Evolutionary conservation across 495 filamentous ascomycete species (phyloP).

Genomic region (Xylaria telfairii): DNA sequence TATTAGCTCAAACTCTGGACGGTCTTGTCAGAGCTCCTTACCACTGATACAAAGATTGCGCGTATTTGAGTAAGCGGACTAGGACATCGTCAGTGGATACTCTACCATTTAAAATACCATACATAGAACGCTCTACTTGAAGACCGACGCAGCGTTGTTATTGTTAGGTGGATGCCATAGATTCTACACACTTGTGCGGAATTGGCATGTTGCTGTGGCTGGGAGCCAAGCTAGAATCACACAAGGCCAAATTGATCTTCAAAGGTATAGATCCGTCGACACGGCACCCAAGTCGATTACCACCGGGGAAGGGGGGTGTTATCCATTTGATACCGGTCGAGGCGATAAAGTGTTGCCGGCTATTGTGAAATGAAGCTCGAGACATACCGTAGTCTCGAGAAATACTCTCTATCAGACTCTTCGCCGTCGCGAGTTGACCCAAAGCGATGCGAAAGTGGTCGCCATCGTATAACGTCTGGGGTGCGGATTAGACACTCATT

Average conservation of each 20-base stretch:
- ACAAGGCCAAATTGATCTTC: background rate
- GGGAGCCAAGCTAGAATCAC: background rate
- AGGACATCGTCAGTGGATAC: background rate
- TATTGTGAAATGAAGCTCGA: background rate
- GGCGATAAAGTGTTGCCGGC: background rate
- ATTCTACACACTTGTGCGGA: background rate
- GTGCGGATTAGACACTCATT: conserved; percentile 62
- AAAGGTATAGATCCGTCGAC: background rate
- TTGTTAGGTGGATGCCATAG: background rate
- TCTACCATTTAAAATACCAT: background rate
- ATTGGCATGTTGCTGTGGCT: background rate
- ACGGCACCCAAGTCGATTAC: background rate
- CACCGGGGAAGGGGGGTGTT: background rate
- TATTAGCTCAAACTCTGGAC: background rate
- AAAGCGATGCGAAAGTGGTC: conserved; percentile 98
- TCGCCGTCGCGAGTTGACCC: conserved; percentile 93
- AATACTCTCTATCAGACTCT: conserved; percentile 94
- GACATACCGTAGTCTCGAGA: conserved; percentile 88
- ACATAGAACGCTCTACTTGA: background rate
- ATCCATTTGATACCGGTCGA: background rate
- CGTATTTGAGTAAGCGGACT: conserved; percentile 65
- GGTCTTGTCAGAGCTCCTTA: background rate
- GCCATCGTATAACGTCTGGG: conserved; percentile 81
- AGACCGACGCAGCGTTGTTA: background rate
- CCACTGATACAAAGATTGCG: conserved; percentile 90